Evolutionary conservation across 2,329 filamentous ascomycete genomes (phyloP).

Genomic region (Ascochyta viciae-villosae): DNA sequence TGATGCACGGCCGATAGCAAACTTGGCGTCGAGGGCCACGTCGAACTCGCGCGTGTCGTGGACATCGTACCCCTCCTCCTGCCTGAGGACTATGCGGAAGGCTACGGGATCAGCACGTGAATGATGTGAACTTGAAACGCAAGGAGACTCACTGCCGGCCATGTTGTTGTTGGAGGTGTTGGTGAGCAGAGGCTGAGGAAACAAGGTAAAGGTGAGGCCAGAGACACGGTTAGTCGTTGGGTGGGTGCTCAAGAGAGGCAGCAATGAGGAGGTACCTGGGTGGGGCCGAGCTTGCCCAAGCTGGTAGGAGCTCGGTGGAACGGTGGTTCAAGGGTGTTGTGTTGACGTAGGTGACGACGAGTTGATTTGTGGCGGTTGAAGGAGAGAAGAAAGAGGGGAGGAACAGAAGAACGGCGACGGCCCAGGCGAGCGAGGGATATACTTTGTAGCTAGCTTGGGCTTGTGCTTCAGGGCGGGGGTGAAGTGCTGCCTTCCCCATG

Average conservation of each 20-base stretch:
- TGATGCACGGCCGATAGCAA: conserved; percentile 55
- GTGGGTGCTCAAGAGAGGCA: not conserved
- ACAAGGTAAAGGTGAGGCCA: not conserved
- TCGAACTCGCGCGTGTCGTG: conserved; percentile 41
- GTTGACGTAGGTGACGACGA: not conserved
- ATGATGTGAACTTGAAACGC: not conserved
- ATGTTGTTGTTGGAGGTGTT: conserved; percentile 10
- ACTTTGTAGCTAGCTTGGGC: conserved; percentile 10
- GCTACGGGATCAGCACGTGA: conserved; percentile 25
- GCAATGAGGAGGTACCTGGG: not conserved
- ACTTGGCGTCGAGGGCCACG: conserved; percentile 30
- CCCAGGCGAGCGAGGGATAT: conserved; percentile 1
- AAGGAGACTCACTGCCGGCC: conserved; percentile 22
- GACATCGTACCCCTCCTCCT: conserved; percentile 51
- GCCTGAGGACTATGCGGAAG: conserved; percentile 42
- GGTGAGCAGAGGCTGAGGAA: not conserved
- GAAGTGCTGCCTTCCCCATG: conserved; percentile 23
- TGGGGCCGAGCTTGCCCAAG: conserved; percentile 13
- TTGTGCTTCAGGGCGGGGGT: conserved; percentile 9
- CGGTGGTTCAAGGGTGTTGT: conserved; percentile 1
- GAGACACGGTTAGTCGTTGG: not conserved
- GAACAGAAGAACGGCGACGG: not conserved
- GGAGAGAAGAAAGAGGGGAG: not conserved
- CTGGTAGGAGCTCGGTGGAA: not conserved
- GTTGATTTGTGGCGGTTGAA: not conserved